These are phyloP conservation scores for Arctium minus DNA, from an alignment of 129 eudicot species.

Conservation along the genomic window DNA sequence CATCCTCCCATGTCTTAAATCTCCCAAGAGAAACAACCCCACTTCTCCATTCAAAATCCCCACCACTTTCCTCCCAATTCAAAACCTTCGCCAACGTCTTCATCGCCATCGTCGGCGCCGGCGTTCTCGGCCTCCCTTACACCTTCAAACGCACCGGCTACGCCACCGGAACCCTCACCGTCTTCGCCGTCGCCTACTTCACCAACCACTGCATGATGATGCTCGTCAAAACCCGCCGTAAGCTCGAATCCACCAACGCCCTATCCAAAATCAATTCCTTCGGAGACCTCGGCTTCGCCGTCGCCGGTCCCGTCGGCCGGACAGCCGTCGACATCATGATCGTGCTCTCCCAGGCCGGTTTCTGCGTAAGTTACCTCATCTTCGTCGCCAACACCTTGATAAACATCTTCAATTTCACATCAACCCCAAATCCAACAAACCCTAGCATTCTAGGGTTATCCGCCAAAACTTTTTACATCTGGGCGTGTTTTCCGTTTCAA, in stretches of 20 bases:
- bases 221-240: constrained; percentile 55
- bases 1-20: constrained; percentile 42
- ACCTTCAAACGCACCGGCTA: constrained; percentile 70
- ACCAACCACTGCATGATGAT: constrained; percentile 71
- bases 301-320: constrained; percentile 70
- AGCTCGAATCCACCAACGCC: constrained; percentile 34
- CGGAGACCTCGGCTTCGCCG: constrained; percentile 83
- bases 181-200: constrained; percentile 51
- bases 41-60: constrained; percentile 30
- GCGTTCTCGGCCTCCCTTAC: constrained; percentile 83
- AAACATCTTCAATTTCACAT: constrained; percentile 37
- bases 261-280: constrained; percentile 62
- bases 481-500: constrained; percentile 88
- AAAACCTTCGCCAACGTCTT: constrained; percentile 78
- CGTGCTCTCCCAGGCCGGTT: constrained; percentile 84
- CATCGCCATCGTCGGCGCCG: constrained; percentile 83
- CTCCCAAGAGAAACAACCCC: constrained; percentile 52
- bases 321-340: constrained; percentile 79
- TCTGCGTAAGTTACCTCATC: constrained; percentile 82
- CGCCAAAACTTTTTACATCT: constrained; percentile 51
- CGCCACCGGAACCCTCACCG: constrained; percentile 48
- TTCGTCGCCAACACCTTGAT: constrained; percentile 69
- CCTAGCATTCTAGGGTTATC: constrained; percentile 40
- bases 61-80: constrained; percentile 44
- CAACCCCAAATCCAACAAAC: not conserved